A percentile compares a stretch with the other conserved stretches of the same genome.
Conservation (phyloP, 768 basidiomycete species). For the Imleria badia region DNA sequence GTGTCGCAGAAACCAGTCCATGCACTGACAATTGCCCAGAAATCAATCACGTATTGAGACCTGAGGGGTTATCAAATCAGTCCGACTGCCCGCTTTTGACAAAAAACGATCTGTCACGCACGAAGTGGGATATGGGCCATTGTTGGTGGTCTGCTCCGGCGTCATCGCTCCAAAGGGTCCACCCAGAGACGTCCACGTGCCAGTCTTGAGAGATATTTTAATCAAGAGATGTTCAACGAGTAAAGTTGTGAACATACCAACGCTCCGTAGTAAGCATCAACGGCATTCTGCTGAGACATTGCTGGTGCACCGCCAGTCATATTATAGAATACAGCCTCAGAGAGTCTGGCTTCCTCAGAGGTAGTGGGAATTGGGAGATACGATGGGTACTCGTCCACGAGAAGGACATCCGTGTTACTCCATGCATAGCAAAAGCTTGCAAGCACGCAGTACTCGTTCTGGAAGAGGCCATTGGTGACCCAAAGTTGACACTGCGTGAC, state of each 20-base stretch:
- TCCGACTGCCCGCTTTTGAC: too few species aligned
- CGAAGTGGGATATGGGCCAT: conserved; percentile 24
- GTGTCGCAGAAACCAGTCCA: conserved; percentile 26
- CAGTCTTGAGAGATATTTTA: conserved; percentile 7
- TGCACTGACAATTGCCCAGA: conserved; percentile 23
- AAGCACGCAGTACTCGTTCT: conserved; percentile 25
- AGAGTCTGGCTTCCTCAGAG: conserved; percentile 11
- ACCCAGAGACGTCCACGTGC: conserved; percentile 5
- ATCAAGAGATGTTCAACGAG: too few species aligned
- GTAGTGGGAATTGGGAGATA: conserved; percentile 9
- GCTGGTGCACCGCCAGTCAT: conserved; percentile 18
- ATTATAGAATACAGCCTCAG: conserved; percentile 17
- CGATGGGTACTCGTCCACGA: conserved; percentile 15
- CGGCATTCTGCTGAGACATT: conserved; percentile 21
- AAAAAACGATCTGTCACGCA: neutral
- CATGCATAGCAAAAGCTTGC: conserved; percentile 26
- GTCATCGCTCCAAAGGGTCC: too few species aligned
- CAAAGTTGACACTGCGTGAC: conserved; percentile 17
- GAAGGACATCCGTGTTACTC: conserved; percentile 20
- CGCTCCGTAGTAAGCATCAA: conserved; percentile 22
- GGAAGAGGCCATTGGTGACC: conserved; percentile 23
- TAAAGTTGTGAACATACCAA: conserved; percentile 9
- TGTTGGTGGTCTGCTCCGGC: neutral
- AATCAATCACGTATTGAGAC: conserved; percentile 18
- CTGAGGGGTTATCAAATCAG: neutral